Evolutionary conservation across 257 asterid species (phyloP).

Genomic region (Nicotiana noctiflora): DNA sequence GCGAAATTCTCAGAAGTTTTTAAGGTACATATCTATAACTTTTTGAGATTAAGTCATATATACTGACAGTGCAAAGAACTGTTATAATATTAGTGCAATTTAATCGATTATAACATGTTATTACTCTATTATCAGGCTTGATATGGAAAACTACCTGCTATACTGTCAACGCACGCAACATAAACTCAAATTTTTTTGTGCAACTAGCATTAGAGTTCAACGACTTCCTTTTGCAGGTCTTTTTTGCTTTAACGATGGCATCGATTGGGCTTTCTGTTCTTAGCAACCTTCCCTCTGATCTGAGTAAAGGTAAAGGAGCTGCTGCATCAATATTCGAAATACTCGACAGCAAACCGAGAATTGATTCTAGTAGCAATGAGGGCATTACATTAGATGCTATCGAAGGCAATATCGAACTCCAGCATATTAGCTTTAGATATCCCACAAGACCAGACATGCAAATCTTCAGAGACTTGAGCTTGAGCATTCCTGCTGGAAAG

Average conservation of each 20-base stretch:
- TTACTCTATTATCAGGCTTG: too few relatives aligned
- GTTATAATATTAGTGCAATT: too few relatives aligned
- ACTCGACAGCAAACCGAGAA: slow-evolving; percentile 41
- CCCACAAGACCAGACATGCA: slow-evolving; percentile 59
- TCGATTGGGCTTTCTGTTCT: slow-evolving; percentile 54
- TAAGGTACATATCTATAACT: slow-evolving; percentile 22
- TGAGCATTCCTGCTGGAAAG: slow-evolving; percentile 43
- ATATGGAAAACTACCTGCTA: too few relatives aligned
- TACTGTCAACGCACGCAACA: too few relatives aligned
- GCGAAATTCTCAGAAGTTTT: slow-evolving; percentile 51
- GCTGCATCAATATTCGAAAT: slow-evolving; percentile 54
- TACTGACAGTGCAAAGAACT: too few relatives aligned
- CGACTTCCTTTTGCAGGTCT: slow-evolving; percentile 31
- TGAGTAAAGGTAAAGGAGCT: slow-evolving; percentile 43
- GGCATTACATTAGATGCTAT: slow-evolving; percentile 34
- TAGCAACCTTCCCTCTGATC: slow-evolving; percentile 58
- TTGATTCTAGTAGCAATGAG: slow-evolving; percentile 34
- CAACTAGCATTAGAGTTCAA: background rate
- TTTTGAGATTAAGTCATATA: too few relatives aligned
- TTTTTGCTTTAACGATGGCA: slow-evolving; percentile 45
- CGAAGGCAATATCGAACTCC: slow-evolving; percentile 50
- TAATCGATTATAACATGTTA: too few relatives aligned
- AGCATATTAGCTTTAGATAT: slow-evolving; percentile 48
- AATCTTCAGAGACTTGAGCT: slow-evolving; percentile 47
- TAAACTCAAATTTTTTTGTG: too few relatives aligned